Base-by-base conservation (phyloP, 805 yeast species). In the Kodamaea kaohsiungensis region DNA sequence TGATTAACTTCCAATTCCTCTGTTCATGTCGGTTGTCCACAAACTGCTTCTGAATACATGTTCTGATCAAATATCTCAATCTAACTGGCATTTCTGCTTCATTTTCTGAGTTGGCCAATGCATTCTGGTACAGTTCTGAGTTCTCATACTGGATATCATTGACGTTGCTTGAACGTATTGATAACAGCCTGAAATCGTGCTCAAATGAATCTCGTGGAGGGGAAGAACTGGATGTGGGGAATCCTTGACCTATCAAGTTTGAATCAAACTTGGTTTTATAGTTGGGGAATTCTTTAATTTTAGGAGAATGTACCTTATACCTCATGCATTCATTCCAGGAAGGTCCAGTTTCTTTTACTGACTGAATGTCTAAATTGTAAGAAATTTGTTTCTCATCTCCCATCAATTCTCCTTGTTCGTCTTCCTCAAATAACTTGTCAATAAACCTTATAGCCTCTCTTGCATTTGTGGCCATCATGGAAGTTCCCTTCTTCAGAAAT, bases 361-460 rank as follows among this genome's bases (percentile, higher is more conserved):
- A 61, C 59, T 82, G 76, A 56, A 76, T 58, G 43, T 56, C 47
- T 54, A 81, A 43, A 45, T 59, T 46, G 59, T 71, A 59, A 46
- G 46, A 54, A 19, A 55, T 12, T 37, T 43, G 18, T 57, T 49
- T 39, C 54, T 16, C 13, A 17, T 8, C 25, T 15, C 13, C n/a
- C 57, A 12, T 56, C 18, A 15, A n/a, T n/a, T n/a, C 38, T 39
- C 12, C 39, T 50, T 22, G 17, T 9, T 9, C 17, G 40, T 63
- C 67, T 16, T 50, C 46, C 33, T 72, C 79, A 40, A 73, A 63
- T 35, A 68, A 55, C 38, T 70, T 68, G 59, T 87, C 91, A 52
- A 87, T 82, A 60, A 85, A 83, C 53, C 80, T 72, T 49, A 86
- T 76, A 16, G 89, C 81, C 62, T 85, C 88, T 51, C 86, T 73